phyloP scores from a whole-genome alignment of 495 filamentous ascomycete genomes.

The Recurvomyces mirabilis region DNA sequence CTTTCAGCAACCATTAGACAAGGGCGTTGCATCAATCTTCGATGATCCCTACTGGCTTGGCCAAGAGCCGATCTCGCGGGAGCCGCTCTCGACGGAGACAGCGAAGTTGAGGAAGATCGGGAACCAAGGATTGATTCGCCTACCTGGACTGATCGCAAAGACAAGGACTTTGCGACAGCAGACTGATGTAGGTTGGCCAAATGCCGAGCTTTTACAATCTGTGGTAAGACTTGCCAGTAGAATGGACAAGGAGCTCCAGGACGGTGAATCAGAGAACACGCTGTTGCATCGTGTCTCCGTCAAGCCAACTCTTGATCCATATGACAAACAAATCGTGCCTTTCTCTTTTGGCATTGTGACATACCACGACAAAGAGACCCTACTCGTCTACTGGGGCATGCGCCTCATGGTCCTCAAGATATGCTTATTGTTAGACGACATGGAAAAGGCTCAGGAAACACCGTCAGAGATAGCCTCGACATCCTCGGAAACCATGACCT shows the following conservation, averaged over 20 bases:
- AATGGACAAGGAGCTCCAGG: not conserved
- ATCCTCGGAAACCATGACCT: not conserved
- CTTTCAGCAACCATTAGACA: constrained; percentile 1
- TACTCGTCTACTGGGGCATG: not conserved
- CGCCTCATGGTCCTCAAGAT: constrained; percentile 3
- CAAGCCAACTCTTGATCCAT: not conserved
- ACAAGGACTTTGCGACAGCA: not conserved
- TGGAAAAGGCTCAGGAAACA: too few species aligned
- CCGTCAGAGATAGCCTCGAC: not conserved
- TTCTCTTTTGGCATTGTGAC: not conserved
- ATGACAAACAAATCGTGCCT: not conserved
- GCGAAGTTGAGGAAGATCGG: not conserved
- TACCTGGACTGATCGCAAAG: constrained; percentile 1
- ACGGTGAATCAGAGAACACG: not conserved
- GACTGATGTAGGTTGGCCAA: not conserved
- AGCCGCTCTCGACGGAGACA: not conserved
- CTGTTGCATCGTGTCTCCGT: constrained; percentile 3
- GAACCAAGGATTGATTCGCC: not conserved
- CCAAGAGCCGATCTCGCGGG: not conserved
- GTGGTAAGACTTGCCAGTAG: not conserved
- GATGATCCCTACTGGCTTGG: constrained; percentile 7
- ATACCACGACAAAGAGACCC: constrained; percentile 1
- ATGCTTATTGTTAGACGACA: not conserved
- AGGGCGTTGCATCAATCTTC: not conserved
- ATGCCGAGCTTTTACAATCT: not conserved